Evolutionary conservation across 768 basidiomycete genomes (phyloP), one percentile per base, ranked within the genome.

Genomic region (Boletellus ananas): DNA sequence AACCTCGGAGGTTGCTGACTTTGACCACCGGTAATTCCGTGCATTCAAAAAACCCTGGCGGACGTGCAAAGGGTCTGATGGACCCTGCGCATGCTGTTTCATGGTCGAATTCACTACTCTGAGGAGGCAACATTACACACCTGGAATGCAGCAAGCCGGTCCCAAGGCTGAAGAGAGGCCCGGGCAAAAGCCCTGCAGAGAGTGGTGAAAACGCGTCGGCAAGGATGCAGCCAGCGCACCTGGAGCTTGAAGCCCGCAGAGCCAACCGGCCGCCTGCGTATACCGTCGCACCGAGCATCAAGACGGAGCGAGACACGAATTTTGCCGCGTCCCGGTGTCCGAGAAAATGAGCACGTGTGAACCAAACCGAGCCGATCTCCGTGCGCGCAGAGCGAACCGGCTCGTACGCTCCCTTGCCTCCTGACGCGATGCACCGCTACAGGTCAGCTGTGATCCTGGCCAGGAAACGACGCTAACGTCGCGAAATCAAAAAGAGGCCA

Each of bases 401-500:
- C 38, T 69, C 59, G 46, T 50, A 56, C 54, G 45, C 52, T 29
- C 2, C 17, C 34, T 37, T 47, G 31, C 23, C n/a, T 52, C 45
- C 44, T 45, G 9, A 34, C 52, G 34, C 35, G 35, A 66, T 53
- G 45, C 61, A 49, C 36, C 52, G 52, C 50, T 69, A 68, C 58
- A 55, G 65, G 66, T 69, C 43, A 38, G 63, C 50, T 8, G 7
- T 42, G 1, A 7, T 11, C 20, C 10, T 9, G 23, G 20, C 14
- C 6, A 12, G 34, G 27, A 35, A 34, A n/a, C 21, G 13, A 35
- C 7, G n/a, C 18, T 51, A 13, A 50, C 17, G 5, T 34, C 21
- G 31, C 25, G 8, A 5, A 21, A 45, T 14, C 12, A 7, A 38
- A 76, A 47, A 78, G 76, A 50, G 75, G 77, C 0, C 78, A 79